These are phyloP conservation scores for Cymbopogon citratus DNA, from an alignment of 176 grass and related monocot species.

Conservation along the genomic window DNA sequence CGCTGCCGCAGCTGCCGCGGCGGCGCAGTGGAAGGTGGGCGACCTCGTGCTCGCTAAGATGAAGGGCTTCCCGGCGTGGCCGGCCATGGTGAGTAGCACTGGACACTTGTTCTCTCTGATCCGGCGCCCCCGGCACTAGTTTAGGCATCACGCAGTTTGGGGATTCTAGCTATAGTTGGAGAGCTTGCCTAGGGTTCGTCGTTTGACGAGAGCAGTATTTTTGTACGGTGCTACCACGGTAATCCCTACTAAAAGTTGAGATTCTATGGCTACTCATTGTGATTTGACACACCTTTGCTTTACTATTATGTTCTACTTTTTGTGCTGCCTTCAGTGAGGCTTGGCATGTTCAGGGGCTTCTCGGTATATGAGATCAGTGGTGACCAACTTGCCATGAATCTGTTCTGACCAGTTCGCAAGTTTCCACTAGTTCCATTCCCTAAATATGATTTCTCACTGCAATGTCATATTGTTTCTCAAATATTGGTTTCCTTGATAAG, in stretches of 20 bases:
- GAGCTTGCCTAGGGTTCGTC: conserved; percentile 12
- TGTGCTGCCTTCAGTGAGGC: background rate
- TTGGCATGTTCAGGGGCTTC: conserved; percentile 23
- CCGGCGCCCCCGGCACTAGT: background rate
- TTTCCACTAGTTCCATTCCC: conserved; percentile 10
- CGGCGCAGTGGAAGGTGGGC: conserved; percentile 88
- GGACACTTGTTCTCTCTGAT: conserved; percentile 27
- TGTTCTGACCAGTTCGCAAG: background rate
- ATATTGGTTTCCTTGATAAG: conserved; percentile 4
- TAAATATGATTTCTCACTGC: conserved; percentile 4
- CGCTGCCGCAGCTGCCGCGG: conserved; percentile 50
- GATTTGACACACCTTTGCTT: background rate
- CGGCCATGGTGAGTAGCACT: conserved; percentile 60
- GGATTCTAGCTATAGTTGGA: background rate
- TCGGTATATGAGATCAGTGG: background rate
- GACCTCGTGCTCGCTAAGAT: conserved; percentile 99
- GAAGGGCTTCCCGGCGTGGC: conserved; percentile 96
- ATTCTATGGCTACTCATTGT: background rate
- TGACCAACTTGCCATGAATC: background rate
- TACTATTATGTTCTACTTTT: background rate
- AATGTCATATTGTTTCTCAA: background rate
- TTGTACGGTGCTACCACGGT: background rate
- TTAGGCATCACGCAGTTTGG: conserved; percentile 1
- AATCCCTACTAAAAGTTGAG: background rate
- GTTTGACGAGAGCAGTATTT: background rate